Conservation (phyloP, 2,329 filamentous ascomycete genomes). For the Septoria linicola region DNA sequence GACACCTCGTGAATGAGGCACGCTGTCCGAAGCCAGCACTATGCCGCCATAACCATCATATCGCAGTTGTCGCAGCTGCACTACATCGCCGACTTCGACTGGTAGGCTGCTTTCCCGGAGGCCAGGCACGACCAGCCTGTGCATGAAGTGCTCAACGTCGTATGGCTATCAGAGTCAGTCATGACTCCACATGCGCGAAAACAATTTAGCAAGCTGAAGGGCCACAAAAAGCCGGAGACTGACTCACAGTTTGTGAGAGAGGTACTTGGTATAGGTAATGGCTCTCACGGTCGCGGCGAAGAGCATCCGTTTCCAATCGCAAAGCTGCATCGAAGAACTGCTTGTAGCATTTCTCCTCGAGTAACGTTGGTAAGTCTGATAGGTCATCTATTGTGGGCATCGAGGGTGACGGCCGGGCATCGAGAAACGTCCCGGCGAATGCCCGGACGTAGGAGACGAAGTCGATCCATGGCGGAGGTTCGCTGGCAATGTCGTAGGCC, state of each 20-base stretch:
- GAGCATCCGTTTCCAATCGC: slow-evolving; percentile 17
- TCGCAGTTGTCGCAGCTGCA: slow-evolving; percentile 27
- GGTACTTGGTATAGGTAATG: slow-evolving; percentile 25
- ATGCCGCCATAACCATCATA: slow-evolving; percentile 19
- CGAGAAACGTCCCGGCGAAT: slow-evolving; percentile 18
- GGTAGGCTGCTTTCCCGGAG: slow-evolving; percentile 27
- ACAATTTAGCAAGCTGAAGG: no score
- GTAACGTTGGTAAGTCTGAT: no score
- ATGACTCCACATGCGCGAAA: no score
- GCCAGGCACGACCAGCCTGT: slow-evolving; percentile 26
- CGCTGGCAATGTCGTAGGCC: slow-evolving; percentile 13
- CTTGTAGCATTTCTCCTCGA: slow-evolving; percentile 1
- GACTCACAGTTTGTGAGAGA: slow-evolving; percentile 9
- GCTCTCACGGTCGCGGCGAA: slow-evolving; percentile 25
- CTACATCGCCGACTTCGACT: slow-evolving; percentile 30
- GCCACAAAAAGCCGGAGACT: no score
- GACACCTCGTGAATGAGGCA: slow-evolving; percentile 1
- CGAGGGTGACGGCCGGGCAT: background rate
- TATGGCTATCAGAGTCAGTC: slow-evolving; percentile 4
- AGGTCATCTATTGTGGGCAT: background rate
- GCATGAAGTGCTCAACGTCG: slow-evolving; percentile 19
- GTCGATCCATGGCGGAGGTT: slow-evolving; percentile 17
- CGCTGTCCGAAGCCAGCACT: slow-evolving; percentile 5
- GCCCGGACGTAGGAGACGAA: slow-evolving; percentile 16
- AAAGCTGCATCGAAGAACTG: slow-evolving; percentile 16